Evolutionary conservation across 257 asterid genomes (phyloP), one percentile per base, ranked within the genome.

Genomic region (Capsicum rhomboideum): DNA sequence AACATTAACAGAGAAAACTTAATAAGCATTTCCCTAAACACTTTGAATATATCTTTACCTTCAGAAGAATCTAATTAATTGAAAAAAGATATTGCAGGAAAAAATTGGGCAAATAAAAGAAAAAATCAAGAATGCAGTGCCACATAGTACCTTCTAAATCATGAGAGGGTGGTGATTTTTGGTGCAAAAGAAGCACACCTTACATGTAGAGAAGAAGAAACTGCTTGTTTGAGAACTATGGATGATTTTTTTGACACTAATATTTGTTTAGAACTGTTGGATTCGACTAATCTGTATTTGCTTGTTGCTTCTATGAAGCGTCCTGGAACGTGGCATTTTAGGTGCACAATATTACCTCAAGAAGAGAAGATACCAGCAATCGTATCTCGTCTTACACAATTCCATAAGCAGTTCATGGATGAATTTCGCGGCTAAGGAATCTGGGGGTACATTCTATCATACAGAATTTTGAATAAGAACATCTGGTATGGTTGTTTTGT

Each of bases 291-390:
- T 23, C 31, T 56, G 83, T 46, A 37, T 82, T 44, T 82, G 26
- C 20, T 42, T 8, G 50, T 8, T 20, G 66, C 77, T 64, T 61
- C 81, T 29, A 23, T 42, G 61, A 37, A 92, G 98, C 94, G 88
- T 29, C 89, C 90, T 6, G 99, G 98, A 28, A 96, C 99, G 0
- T 96, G 98, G 99, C 99, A 96, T 86, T 87, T 96, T 81, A 88
- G 99, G 91, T 94, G 97, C 90, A 96, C 99, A 2, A 96, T 96
- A 88, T 88, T 96, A 82, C 98, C 99, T 83, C 98, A 91, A 64
- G 99, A 94, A 90, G 97, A 94, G 77, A 91, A 89, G 86, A 92
- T 94, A 50, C 97, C 96, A 4, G 97, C 98, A 50, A 86, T 94
- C 44, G 90, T 90, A 8, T 56, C 93, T 29, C 95, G 95, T 16